Evolutionary conservation across 352 stramenopile species (phyloP).

Genomic region (Phytophthora hibernalis): DNA sequence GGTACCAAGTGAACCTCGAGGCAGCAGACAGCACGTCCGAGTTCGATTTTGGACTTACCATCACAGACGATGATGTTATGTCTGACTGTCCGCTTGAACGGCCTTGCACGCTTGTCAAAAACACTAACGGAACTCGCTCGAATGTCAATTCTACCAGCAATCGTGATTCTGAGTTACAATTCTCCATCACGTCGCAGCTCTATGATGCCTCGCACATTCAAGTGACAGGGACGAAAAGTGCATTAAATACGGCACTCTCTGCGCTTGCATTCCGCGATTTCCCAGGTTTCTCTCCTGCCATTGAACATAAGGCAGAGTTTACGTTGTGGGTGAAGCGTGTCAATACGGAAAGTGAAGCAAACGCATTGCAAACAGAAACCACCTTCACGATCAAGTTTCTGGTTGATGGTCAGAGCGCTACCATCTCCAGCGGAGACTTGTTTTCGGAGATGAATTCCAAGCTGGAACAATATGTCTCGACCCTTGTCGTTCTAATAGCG

Average conservation of each 20-base stretch:
- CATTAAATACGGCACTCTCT: slow-evolving; percentile 42
- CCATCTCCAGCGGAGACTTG: slow-evolving; percentile 17
- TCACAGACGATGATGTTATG: slow-evolving; percentile 67
- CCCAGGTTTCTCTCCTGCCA: slow-evolving; percentile 23
- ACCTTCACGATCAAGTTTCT: slow-evolving; percentile 45
- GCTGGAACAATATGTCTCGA: slow-evolving; percentile 47
- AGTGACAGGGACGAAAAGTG: slow-evolving; percentile 49
- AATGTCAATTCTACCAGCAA: slow-evolving; percentile 32
- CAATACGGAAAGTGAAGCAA: slow-evolving; percentile 9
- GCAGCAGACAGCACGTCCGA: slow-evolving; percentile 38
- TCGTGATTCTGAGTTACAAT: slow-evolving; percentile 23
- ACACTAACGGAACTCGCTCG: slow-evolving; percentile 33
- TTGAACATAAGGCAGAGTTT: slow-evolving; percentile 43
- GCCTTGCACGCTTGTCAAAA: slow-evolving; percentile 53
- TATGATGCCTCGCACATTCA: slow-evolving; percentile 52
- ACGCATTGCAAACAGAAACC: slow-evolving; percentile 15
- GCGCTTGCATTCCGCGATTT: slow-evolving; percentile 51
- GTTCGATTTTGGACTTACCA: slow-evolving; percentile 52
- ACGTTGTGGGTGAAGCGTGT: slow-evolving; percentile 51
- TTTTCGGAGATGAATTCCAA: slow-evolving; percentile 33
- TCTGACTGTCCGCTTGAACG: slow-evolving; percentile 52
- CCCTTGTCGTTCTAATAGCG: slow-evolving; percentile 30
- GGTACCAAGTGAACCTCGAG: slow-evolving; percentile 59
- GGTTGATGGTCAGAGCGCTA: slow-evolving; percentile 5
- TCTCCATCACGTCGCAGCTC: slow-evolving; percentile 44